phyloP scores from a whole-genome alignment of 352 stramenopile species.

The Phytophthora chlamydospora region DNA sequence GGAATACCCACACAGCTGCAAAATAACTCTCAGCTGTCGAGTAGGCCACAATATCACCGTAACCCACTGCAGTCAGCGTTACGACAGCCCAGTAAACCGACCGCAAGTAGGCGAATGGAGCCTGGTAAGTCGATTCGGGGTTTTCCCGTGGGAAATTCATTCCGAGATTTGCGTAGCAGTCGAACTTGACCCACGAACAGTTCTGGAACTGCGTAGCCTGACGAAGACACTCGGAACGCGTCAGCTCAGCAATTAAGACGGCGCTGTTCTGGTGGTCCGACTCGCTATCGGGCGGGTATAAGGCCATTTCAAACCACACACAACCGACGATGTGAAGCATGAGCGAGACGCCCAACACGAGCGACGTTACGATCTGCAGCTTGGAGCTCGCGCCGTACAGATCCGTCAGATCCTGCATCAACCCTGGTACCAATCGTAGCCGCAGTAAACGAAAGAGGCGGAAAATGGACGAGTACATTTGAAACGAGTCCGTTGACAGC shows the following conservation, averaged over 20 bases:
- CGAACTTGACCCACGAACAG: conserved; percentile 72
- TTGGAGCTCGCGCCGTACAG: conserved; percentile 55
- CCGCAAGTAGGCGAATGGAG: conserved; percentile 60
- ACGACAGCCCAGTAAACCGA: conserved; percentile 76
- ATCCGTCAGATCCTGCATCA: conserved; percentile 53
- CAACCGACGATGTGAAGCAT: conserved; percentile 65
- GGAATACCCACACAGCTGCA: conserved; percentile 61
- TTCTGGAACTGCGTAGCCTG: conserved; percentile 48
- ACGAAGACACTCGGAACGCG: conserved; percentile 42
- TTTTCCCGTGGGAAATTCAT: conserved; percentile 38
- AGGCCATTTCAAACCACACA: conserved; percentile 69
- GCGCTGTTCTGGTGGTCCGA: background rate
- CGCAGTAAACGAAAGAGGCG: conserved; percentile 54
- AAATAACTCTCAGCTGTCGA: conserved; percentile 71
- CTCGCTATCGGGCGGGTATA: conserved; percentile 28
- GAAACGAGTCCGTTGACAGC: conserved; percentile 22
- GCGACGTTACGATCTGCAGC: conserved; percentile 42
- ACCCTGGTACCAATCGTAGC: conserved; percentile 42
- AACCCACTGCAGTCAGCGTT: conserved; percentile 65
- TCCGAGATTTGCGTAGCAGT: conserved; percentile 60
- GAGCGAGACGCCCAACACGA: conserved; percentile 60
- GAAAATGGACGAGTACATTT: conserved; percentile 41
- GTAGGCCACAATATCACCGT: conserved; percentile 33
- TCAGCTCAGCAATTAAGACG: conserved; percentile 23
- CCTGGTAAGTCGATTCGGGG: conserved; percentile 37